Conservation (phyloP, 495 filamentous ascomycete genomes). For the Parachaetomium inaequale region DNA sequence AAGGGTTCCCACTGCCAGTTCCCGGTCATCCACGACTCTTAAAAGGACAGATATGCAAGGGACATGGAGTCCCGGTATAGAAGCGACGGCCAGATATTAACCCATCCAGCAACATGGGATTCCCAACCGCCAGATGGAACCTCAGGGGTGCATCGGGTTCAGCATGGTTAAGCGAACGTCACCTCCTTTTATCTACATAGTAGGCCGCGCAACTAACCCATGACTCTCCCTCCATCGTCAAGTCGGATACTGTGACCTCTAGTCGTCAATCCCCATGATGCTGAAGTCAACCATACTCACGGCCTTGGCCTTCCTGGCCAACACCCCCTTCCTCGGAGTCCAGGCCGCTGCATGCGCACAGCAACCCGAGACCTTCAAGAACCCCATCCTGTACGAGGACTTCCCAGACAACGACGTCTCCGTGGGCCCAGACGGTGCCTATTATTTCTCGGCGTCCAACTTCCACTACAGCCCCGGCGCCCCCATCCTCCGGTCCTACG, state of each 20-base stretch:
- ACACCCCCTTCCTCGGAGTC: neutral
- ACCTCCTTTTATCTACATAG: neutral
- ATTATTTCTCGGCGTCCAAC: slow-evolving; percentile 8
- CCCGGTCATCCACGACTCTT: neutral
- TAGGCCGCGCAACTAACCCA: neutral
- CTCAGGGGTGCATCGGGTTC: neutral
- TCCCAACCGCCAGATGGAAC: neutral
- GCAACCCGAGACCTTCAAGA: neutral
- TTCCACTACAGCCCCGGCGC: slow-evolving; percentile 9
- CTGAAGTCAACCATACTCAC: neutral
- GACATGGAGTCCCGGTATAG: neutral
- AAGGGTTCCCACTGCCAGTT: neutral
- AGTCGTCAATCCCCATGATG: neutral
- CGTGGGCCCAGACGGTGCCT: neutral
- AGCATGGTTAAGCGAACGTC: neutral
- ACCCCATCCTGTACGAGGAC: slow-evolving; percentile 9
- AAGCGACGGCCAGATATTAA: neutral
- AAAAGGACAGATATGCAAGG: neutral
- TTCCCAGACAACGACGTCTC: slow-evolving; percentile 8
- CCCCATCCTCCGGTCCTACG: slow-evolving; percentile 8
- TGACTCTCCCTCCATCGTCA: neutral
- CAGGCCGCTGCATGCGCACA: neutral
- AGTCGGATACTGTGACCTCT: neutral
- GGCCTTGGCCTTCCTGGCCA: neutral
- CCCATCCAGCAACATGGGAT: slow-evolving; percentile 2